Base-by-base conservation (phyloP, 2,329 filamentous ascomycete genomes). In the Emericellopsis cladophorae region DNA sequence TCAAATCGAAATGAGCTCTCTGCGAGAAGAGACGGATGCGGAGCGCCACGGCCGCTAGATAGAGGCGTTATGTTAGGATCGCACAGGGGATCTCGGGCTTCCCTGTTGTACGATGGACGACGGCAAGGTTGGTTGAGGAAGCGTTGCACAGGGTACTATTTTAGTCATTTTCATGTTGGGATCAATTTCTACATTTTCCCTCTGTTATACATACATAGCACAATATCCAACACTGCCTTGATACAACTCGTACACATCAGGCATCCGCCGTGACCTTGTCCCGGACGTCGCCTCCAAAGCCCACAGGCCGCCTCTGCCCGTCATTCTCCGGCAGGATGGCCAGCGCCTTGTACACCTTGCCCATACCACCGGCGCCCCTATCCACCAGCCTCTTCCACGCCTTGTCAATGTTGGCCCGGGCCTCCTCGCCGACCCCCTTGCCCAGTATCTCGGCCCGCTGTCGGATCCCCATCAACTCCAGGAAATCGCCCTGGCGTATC, bases 281-380 rank as follows among this genome's bases (percentile, higher is more conserved):
- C 12, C 41, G 45, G 7, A 79, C 61, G 53, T 78, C 79, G 1
- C 90, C 92, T 1, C 92, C 92, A 65, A 98, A 96, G 0, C 92
- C 92, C 41, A 95, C 88, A 2, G 90, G 90, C 44, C 81, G 72
- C 51, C 88, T 76, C 45, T 67, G 71, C 2, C 83, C 81, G 31
- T 70, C 73, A 47, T 84, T 85, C 59, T 89, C 83, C 1, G 92
- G 92, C 52, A 96, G 56, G 51, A 98, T 86, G 11, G 89, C 85
- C 71, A 98, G 72, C 21, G 79, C 89, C 64, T 96, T 95, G 59
- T 98, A 98, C 18, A 95, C 67, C 64, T 81, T 89, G 0, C 92
- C 92, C 92, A 98, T 98, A 0, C 88, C 90, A 40, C 76, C 79
- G 2, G 79, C 82, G 0, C 84, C 81, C 34, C 78, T 70, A 58